Base-by-base conservation (phyloP, 495 filamentous ascomycete species). In the Annulohypoxylon moriforme region DNA sequence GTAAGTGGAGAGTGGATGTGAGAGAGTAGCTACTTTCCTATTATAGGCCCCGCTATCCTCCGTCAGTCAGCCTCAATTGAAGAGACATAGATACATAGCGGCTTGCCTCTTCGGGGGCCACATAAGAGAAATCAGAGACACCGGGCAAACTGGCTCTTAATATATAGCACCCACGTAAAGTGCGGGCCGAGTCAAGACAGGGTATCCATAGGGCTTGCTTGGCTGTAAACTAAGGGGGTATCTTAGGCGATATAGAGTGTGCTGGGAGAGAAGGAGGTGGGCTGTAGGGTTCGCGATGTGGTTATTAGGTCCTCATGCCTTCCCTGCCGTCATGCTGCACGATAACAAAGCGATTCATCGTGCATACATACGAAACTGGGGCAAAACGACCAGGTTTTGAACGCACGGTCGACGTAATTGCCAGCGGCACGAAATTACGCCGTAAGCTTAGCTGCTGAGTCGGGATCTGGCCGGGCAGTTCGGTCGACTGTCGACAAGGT, bases 61-160 rank as follows among this genome's bases (percentile, higher is more conserved):
- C 33, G 66, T 69, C 66, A 73, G 71, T 73, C 71, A 73, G 71
- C 71, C 71, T 73, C 71, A 73, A 73, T 69, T 60, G 56, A 57
- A 38, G 57, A 73, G 60, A 68, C 11, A 47, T 69, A 60, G 29
- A 58, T 59, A 46, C 53, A 61, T 44, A 50, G 61, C 55, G 56
- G 65, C 42, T 73, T 69, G 70, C 70, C 65, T 65, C 70, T 66
- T 68, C 60, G 42, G 61, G 61, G 56, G 3, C 20, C 22, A 38
- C 65, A 18, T 50, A 33, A 33, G 40, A 58, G 55, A 14, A 61
- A 53, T 46, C 14, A 56, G 40, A 63, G 38, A 59, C 40, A 38
- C 25, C 50, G 56, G 56, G 44, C 52, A 50, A n/a, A 20, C 20
- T 11, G 50, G 20, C 33, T 40, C 24, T 57, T 56, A 36, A 34